Conservation (phyloP, 768 basidiomycete species). For the Leccinum boreale region DNA sequence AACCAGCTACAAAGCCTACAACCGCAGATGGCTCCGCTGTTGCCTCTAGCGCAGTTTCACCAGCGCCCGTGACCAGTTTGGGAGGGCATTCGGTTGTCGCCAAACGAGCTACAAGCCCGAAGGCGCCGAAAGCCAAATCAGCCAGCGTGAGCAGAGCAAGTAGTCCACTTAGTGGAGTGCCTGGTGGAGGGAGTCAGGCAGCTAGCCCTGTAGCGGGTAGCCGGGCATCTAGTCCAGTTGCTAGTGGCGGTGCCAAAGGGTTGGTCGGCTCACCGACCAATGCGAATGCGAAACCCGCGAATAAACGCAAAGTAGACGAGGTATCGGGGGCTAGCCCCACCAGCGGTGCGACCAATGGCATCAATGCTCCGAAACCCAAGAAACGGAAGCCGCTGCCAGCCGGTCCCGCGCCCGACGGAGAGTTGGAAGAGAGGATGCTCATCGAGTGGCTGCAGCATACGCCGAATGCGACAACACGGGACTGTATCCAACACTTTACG, state of each 20-base stretch:
- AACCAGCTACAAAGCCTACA: constrained; percentile 32
- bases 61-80: constrained; percentile 46
- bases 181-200: constrained; percentile 46
- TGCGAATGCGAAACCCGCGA: constrained; percentile 34
- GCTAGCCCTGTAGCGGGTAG: constrained; percentile 45
- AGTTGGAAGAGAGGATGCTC: constrained; percentile 62
- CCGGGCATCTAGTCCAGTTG: constrained; percentile 34
- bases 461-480: constrained; percentile 68
- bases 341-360: constrained; percentile 13
- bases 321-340: constrained; percentile 21
- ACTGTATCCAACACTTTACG: constrained; percentile 79
- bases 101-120: constrained; percentile 82
- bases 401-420: constrained; percentile 45
- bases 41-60: constrained; percentile 57
- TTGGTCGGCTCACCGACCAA: constrained; percentile 33
- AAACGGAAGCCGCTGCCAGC: constrained; percentile 47
- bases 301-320: constrained; percentile 62
- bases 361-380: constrained; percentile 45
- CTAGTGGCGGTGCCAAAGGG: constrained; percentile 15
- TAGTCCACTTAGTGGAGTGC: constrained; percentile 48
- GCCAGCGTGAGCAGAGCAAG: constrained; percentile 47
- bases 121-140: constrained; percentile 56
- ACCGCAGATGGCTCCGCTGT: constrained; percentile 23
- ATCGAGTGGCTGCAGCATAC: constrained; percentile 73
- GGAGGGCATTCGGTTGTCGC: constrained; percentile 80